A percentile compares a stretch with the other conserved stretches of the same genome.
These are phyloP conservation scores for Exidia glandulosa DNA, from an alignment of 768 basidiomycete species.

Conservation along the genomic window DNA sequence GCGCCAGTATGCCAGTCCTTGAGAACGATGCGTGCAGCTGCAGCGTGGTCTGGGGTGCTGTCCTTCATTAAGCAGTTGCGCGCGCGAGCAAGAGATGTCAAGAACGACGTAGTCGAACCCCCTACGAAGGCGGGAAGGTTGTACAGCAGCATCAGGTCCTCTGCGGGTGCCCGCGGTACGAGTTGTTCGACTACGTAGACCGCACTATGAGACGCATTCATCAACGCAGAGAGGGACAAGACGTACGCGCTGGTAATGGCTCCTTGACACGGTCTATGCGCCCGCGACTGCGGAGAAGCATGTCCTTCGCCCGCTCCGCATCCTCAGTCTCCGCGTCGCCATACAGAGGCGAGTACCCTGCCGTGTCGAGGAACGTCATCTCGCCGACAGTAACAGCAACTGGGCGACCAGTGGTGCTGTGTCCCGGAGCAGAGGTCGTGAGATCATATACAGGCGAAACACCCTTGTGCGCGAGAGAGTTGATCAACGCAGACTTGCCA, in stretches of 20 bases:
- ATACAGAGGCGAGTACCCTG: constrained; percentile 57
- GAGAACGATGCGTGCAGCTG: constrained; percentile 68
- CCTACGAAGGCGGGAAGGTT: constrained; percentile 66
- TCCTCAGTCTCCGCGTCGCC: constrained; percentile 29
- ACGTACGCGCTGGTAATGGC: constrained; percentile 55
- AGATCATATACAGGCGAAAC: constrained; percentile 45
- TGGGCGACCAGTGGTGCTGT: constrained; percentile 61
- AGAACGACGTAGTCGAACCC: constrained; percentile 60
- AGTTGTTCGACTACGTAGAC: constrained; percentile 47
- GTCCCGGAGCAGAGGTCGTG: constrained; percentile 39
- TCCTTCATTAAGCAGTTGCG: constrained; percentile 73
- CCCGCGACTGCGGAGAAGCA: constrained; percentile 69
- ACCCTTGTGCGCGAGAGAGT: constrained; percentile 51
- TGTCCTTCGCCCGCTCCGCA: constrained; percentile 48
- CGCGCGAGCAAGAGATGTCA: constrained; percentile 65
- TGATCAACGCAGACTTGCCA: constrained; percentile 80
- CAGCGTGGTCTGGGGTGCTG: constrained; percentile 45
- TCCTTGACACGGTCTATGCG: constrained; percentile 81
- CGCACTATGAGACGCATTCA: not conserved
- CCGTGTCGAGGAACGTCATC: constrained; percentile 74
- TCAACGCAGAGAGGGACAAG: not conserved
- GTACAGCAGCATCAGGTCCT: constrained; percentile 88
- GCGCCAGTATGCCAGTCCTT: constrained; percentile 76
- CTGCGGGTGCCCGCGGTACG: constrained; percentile 51
- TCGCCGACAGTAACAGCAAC: constrained; percentile 47